Base-by-base conservation (phyloP, 2,329 filamentous ascomycete species). In the Penicillium psychrosexuale region DNA sequence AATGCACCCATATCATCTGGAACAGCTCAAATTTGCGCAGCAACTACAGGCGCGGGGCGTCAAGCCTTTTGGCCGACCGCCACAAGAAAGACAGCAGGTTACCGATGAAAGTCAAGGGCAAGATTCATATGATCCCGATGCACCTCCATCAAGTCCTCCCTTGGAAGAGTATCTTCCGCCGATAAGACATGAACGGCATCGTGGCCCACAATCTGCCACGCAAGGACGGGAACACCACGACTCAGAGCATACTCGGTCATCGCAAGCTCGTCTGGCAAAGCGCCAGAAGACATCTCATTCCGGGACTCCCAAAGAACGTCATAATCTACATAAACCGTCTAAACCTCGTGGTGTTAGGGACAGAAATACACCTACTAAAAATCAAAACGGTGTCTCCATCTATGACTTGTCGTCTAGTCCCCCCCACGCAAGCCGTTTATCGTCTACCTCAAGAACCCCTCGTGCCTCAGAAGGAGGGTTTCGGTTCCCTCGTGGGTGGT, bases 1-100 rank as follows among this genome's bases (percentile, higher is more conserved):
- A 51, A 57, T 79, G 28, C 76, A 80, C 57, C 78, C 78, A 2
- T 80, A 80, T 53, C 63, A 73, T 0, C 60, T 79, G 15, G 78
- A 80, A 57, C 68, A 73, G 55, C 76, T 76, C 8, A 72, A 72
- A 51, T 80, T 80, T 58, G 68, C 70, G 42, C 68, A 61, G 33
- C 70, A 70, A 39, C 68, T 78, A 63, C 74, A 69, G 49, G 69
- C 68, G 36, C 61, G 76, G 47, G 78, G 78, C 2, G 43, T 79
- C 8, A 73, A 70, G 48, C 77, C 78, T 12, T 64, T 80, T 13
- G 73, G 71, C 17, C 65, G 73, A 33, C 48, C 62, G 47, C 47
- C 64, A 34, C 54, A 57, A 17, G 51, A 65, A 31, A 51, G 49
- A 30, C 53, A 48, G 36, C 49, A 56, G 46, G 43, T 60, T 15